phyloP scores from a whole-genome alignment of 2,329 filamentous ascomycete species.

The Fonsecaea nubica region DNA sequence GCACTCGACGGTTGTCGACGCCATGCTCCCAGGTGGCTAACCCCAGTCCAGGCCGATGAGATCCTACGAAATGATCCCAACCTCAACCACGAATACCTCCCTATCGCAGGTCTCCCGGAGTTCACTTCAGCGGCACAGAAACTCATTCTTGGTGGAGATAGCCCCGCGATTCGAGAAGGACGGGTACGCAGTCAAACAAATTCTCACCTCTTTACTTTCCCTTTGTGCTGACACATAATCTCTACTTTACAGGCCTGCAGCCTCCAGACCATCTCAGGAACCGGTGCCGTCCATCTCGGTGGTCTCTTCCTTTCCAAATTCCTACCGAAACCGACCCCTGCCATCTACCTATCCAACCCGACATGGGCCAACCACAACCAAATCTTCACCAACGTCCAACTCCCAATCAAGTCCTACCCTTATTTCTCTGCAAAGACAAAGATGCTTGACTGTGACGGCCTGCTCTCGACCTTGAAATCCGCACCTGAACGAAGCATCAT shows the following conservation, averaged over 20 bases:
- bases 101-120: constrained; percentile 84
- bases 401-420: constrained; percentile 81
- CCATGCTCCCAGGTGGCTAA: constrained; percentile 4
- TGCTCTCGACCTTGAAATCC: constrained; percentile 72
- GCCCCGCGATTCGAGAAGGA: constrained; percentile 82
- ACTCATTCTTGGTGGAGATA: constrained; percentile 80
- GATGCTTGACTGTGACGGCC: constrained; percentile 89
- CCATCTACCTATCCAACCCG: constrained; percentile 89
- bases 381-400: constrained; percentile 90
- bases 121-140: constrained; percentile 92
- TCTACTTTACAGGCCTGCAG: constrained; percentile 63
- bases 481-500: constrained; percentile 84
- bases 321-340: constrained; percentile 70
- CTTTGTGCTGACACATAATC: constrained; percentile 10
- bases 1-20: neutral
- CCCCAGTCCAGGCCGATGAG: constrained; percentile 75
- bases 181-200: constrained; percentile 59
- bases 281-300: constrained; percentile 91
- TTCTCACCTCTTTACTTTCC: neutral
- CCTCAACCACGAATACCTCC: constrained; percentile 97
- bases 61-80: constrained; percentile 85
- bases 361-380: constrained; percentile 99
- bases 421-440: constrained; percentile 92
- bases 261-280: constrained; percentile 95
- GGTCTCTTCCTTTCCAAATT: constrained; percentile 93